Base-by-base conservation (phyloP, 306 rosid species). In the Pterocarpus santalinus region DNA sequence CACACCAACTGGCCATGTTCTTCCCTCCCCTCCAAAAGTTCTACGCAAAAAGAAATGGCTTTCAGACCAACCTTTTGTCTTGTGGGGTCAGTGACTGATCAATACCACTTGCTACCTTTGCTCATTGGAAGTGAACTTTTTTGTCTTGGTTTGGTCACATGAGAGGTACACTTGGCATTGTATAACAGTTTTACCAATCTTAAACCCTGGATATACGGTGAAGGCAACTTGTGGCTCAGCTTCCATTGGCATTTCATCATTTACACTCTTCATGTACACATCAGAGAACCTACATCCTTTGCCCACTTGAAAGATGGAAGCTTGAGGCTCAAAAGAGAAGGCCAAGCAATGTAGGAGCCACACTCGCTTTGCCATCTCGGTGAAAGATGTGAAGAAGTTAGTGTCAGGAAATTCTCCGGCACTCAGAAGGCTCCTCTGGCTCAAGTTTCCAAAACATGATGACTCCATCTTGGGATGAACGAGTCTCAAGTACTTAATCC, bases 151-250 rank as follows among this genome's bases (percentile, higher is more conserved):
- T 56, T 71, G 86, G 89, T 52, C 60, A 76, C 51, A 84, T 62
- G 97, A 82, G 28, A 92, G 79, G 74, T 88, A 92, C 16, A 90
- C 91, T 78, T 88, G 91, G 85, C 85, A 80, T 32, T 90, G 97
- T 30, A 92, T 82, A 5, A 90, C 72, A 16, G 92, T 85, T 80
- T 82, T 87, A 65, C 91, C 89, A 3, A 92, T 86, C 51, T 5
- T 78, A 84, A 92, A 92, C 1, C 97, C 97, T 4, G 97, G 94
- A 74, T 90, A 83, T 9, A 88, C 91, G 0, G 92, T 85, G 83
- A 88, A 85, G 4, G 89, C 90, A 17, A 90, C 94, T 51, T 70
- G 77, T 1, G 88, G 86, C 33, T 88, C 86, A 5, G 88, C 76
- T 77, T 86, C 85, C 53, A 70, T 1, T 3, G 58, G 12, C 49